phyloP scores from a whole-genome alignment of 441 rosid species.

The Pelargonium fulgidum region DNA sequence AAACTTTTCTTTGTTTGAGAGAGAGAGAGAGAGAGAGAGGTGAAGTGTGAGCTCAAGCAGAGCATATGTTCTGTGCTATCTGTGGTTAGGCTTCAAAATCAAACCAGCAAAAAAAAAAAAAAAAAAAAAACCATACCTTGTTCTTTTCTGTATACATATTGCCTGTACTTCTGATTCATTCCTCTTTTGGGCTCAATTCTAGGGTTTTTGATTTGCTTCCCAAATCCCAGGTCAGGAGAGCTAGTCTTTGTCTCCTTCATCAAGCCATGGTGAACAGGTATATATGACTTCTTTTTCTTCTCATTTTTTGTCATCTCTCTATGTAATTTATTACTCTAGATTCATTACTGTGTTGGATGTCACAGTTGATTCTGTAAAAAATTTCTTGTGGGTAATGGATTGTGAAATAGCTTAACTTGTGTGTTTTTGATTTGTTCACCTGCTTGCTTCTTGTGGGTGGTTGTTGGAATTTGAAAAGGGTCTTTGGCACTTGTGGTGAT shows the following conservation, averaged over 20 bases:
- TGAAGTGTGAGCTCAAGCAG: constrained; percentile 2
- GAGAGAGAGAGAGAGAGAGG: not conserved
- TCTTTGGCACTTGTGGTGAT: not conserved
- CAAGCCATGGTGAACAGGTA: constrained; percentile 3
- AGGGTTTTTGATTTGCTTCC: not conserved
- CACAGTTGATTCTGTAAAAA: not conserved
- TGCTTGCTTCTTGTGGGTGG: not conserved
- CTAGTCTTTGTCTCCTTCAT: not conserved
- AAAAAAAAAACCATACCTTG: not conserved
- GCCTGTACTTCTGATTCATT: not conserved
- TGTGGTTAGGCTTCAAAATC: not conserved
- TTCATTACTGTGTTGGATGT: not conserved
- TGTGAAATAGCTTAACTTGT: not conserved
- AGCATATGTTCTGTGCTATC: not conserved
- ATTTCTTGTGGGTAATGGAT: not conserved
- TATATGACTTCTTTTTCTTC: not conserved
- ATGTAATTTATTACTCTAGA: not conserved
- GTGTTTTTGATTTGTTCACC: not conserved
- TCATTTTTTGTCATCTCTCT: not conserved
- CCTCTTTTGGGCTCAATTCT: not conserved
- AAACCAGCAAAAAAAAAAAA: not conserved
- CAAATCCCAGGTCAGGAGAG: not conserved
- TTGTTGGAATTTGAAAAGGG: not conserved
- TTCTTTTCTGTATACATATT: not conserved
- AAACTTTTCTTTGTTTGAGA: not conserved